phyloP scores from a whole-genome alignment of 768 basidiomycete genomes.

The Epithele typhae region DNA sequence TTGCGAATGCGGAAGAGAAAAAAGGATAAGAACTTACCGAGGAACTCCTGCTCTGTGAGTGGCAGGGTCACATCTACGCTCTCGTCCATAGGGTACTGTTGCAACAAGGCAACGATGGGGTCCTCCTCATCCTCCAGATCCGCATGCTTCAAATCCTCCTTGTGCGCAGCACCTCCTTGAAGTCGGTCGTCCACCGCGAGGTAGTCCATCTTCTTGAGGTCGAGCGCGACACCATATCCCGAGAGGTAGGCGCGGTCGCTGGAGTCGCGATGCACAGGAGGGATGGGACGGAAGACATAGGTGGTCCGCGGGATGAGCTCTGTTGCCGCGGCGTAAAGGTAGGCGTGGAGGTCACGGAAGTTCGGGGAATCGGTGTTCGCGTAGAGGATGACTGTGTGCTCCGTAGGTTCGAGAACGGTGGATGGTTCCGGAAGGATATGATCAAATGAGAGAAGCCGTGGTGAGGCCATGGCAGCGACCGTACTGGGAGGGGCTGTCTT shows the following conservation, averaged over 20 bases:
- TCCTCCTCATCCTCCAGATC: slow-evolving; percentile 15
- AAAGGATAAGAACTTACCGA: slow-evolving; percentile 44
- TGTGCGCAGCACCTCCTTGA: slow-evolving; percentile 12
- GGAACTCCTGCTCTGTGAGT: slow-evolving; percentile 35
- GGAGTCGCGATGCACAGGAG: slow-evolving; percentile 29
- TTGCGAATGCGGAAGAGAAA: too few species aligned
- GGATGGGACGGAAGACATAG: slow-evolving; percentile 73
- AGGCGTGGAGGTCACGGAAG: slow-evolving; percentile 66
- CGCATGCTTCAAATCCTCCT: not conserved
- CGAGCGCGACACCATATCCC: slow-evolving; percentile 89
- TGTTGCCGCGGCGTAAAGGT: slow-evolving; percentile 50
- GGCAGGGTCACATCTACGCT: slow-evolving; percentile 18
- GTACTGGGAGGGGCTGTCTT: not conserved
- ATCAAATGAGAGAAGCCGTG: slow-evolving; percentile 69
- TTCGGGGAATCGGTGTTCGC: slow-evolving; percentile 59
- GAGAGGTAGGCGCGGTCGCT: slow-evolving; percentile 49
- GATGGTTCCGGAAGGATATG: slow-evolving; percentile 58
- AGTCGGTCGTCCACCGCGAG: slow-evolving; percentile 85
- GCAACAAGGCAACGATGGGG: slow-evolving; percentile 20
- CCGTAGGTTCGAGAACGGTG: slow-evolving; percentile 41
- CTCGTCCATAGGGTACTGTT: slow-evolving; percentile 24
- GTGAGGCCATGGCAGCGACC: slow-evolving; percentile 28
- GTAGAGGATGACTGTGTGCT: slow-evolving; percentile 74
- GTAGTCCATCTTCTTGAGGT: slow-evolving; percentile 97
- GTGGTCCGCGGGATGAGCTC: slow-evolving; percentile 46